A percentile compares a stretch with the other conserved stretches of the same genome.
phyloP scores from a whole-genome alignment of 2,329 filamentous ascomycete species.

The Gliomastix tumulicola region DNA sequence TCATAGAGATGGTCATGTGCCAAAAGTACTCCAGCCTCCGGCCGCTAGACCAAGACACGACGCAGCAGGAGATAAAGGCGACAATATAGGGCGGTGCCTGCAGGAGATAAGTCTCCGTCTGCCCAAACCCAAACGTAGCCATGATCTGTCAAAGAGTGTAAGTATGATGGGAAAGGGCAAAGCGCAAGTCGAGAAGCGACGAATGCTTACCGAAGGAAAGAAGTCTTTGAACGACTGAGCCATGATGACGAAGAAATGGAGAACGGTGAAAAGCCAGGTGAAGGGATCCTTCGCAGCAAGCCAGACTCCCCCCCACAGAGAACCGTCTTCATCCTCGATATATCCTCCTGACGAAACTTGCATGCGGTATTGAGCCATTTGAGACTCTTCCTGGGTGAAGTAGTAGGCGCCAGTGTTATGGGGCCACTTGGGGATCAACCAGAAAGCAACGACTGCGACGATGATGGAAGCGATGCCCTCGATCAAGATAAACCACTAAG shows the following conservation, averaged over 20 bases:
- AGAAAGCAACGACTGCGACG: conserved; percentile 20
- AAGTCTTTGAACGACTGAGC: conserved; percentile 31
- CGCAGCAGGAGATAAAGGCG: conserved; percentile 27
- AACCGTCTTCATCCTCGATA: conserved; percentile 21
- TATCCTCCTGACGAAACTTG: conserved; percentile 23
- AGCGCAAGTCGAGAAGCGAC: background rate
- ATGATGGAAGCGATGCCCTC: conserved; percentile 24
- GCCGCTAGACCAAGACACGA: conserved; percentile 28
- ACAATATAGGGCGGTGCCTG: conserved; percentile 33
- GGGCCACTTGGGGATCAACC: conserved; percentile 25
- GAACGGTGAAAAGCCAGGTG: conserved; percentile 28
- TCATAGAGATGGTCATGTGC: conserved; percentile 30
- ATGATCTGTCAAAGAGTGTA: conserved; percentile 11
- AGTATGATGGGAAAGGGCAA: background rate
- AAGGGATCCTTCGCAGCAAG: conserved; percentile 23
- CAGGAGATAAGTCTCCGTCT: conserved; percentile 26
- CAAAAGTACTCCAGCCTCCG: conserved; percentile 25
- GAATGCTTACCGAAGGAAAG: conserved; percentile 23
- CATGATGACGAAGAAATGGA: conserved; percentile 34
- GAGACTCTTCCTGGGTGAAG: conserved; percentile 12
- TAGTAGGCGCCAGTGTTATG: conserved; percentile 17
- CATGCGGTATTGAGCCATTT: conserved; percentile 9
- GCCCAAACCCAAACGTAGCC: conserved; percentile 15
- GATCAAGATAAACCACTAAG: conserved; percentile 37
- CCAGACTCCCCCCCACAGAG: conserved; percentile 25